These are phyloP conservation scores for Saussurea involucrata DNA, from an alignment of 129 eudicot genomes.

Conservation along the genomic window DNA sequence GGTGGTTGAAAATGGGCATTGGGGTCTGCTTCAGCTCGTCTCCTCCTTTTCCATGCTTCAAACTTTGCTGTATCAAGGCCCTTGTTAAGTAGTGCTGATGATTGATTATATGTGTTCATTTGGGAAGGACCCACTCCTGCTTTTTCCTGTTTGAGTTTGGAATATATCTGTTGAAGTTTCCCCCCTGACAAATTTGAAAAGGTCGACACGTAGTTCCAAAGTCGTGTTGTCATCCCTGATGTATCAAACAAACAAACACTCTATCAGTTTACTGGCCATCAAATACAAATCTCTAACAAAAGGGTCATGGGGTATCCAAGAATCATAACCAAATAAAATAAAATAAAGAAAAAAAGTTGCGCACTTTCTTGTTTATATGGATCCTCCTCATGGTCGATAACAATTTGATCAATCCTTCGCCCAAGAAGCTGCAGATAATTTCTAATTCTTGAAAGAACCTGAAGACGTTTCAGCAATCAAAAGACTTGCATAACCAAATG, in stretches of 20 bases:
- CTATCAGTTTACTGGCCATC: not conserved
- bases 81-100: constrained; percentile 39
- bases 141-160: constrained; percentile 85
- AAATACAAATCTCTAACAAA: not conserved
- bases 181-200: constrained; percentile 88
- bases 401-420: constrained; percentile 81
- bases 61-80: constrained; percentile 66
- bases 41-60: constrained; percentile 88
- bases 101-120: constrained; percentile 38
- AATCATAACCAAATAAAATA: no score
- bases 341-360: constrained; percentile 9
- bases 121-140: constrained; percentile 76
- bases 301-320: not conserved
- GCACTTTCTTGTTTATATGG: constrained; percentile 76
- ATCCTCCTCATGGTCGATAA: constrained; percentile 65
- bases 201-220: constrained; percentile 90
- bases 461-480: constrained; percentile 16
- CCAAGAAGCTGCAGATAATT: constrained; percentile 91
- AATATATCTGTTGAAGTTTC: constrained; percentile 70
- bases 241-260: not conserved
- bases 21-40: constrained; percentile 62
- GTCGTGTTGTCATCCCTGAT: constrained; percentile 81
- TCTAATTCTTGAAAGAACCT: constrained; percentile 87
- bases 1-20: constrained; percentile 46
- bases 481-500: not conserved